phyloP scores from a whole-genome alignment of 2,329 filamentous ascomycete genomes.

The Calonectria pteridis region DNA sequence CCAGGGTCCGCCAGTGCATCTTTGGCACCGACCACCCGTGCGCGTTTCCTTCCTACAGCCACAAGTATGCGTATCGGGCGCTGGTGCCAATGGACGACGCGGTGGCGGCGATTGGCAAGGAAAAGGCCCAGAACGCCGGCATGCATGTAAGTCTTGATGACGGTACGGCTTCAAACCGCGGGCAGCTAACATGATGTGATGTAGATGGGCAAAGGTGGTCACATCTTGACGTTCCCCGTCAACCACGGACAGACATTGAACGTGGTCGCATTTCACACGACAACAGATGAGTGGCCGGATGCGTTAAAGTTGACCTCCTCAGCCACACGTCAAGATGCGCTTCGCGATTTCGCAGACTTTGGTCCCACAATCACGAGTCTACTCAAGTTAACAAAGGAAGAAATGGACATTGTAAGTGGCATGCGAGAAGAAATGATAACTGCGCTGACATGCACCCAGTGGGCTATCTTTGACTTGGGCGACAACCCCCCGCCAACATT shows the following conservation, averaged over 20 bases:
- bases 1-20: slow-evolving; percentile 12
- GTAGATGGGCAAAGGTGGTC: slow-evolving; percentile 61
- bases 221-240: slow-evolving; percentile 52
- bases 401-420: slow-evolving; percentile 37
- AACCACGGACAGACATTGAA: slow-evolving; percentile 64
- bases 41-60: slow-evolving; percentile 18
- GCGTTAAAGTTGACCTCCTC: slow-evolving; percentile 31
- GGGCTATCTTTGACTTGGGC: slow-evolving; percentile 26
- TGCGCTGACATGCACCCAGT: neutral
- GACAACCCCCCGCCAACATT: slow-evolving; percentile 22
- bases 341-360: slow-evolving; percentile 52
- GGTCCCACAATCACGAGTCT: slow-evolving; percentile 47
- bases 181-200: neutral
- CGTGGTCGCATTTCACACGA: slow-evolving; percentile 60
- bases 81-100: slow-evolving; percentile 24
- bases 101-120: slow-evolving; percentile 7
- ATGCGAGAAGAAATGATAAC: too few species aligned
- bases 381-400: slow-evolving; percentile 45
- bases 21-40: slow-evolving; percentile 17
- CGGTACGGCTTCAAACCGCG: too few species aligned
- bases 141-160: slow-evolving; percentile 18
- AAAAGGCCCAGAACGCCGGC: slow-evolving; percentile 19
- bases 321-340: slow-evolving; percentile 48
- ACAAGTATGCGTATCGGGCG: slow-evolving; percentile 26
- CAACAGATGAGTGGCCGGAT: slow-evolving; percentile 47